Evolutionary conservation across 2,329 filamentous ascomycete species (phyloP), one percentile per base, ranked within the genome.

Genomic region (Arthrinium puccinioides): DNA sequence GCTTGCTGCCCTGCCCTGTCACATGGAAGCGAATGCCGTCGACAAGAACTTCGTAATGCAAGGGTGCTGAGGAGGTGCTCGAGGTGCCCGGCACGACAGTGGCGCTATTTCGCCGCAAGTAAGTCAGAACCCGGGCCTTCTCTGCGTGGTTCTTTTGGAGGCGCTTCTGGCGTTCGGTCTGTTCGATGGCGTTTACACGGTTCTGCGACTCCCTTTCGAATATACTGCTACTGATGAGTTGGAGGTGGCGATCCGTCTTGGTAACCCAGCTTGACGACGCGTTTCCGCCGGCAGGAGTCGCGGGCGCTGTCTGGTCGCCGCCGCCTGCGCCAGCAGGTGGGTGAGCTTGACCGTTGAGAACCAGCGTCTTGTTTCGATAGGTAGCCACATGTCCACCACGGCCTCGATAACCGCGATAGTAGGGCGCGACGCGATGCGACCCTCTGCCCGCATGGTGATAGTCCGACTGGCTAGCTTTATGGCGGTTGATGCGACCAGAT

Each of bases 201-300:
- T 74, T 74, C 53, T 85, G 76, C 9, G 73, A 70, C 42, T 87
- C 80, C 56, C 86, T 82, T 45, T 88, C 80, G 56, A 83, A 92
- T 1, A 90, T 75, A 13, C 77, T 76, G 15, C 82, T 76, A 55
- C 90, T 94, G 60, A 94, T 92, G 27, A 94, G 66, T 57, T 94
- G 86, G 54, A 85, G 75, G 54, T 89, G 84, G 34, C 83, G 82
- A 56, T 85, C 84, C 34, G 70, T 82, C 55, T 81, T 84, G 6
- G 79, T 75, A 28, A 92, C 74, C 78, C 83, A 90, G n/a, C n/a
- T n/a, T 4, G 76, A 60, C 14, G 55, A 45, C 26, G 54, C 59
- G 3, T 61, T 58, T 4, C 62, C 52, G 21, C 61, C 59, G 8
- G 59, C 55, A 9, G 59, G 39, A 8, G 59, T 52, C 27, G 52